These are phyloP conservation scores for Phaeosphaeriaceae sp. DNA, from an alignment of 2,329 filamentous ascomycete genomes.

Conservation along the genomic window DNA sequence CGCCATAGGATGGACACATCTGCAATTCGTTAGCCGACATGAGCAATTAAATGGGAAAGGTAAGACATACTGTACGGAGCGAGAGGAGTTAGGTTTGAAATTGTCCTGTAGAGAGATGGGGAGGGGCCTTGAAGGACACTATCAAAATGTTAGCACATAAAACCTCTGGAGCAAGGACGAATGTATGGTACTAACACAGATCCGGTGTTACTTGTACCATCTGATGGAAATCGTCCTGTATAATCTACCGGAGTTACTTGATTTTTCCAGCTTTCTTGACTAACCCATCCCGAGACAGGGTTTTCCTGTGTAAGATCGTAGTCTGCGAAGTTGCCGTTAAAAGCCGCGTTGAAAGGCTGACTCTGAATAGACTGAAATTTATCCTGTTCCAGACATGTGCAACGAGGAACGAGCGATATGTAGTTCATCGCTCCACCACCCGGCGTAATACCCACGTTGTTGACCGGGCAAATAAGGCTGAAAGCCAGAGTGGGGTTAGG, in stretches of 20 bases:
- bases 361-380: neutral
- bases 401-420: neutral
- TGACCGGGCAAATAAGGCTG: neutral
- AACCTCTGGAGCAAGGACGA: neutral
- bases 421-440: neutral
- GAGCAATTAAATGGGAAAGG: neutral
- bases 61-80: neutral
- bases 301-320: neutral
- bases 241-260: neutral
- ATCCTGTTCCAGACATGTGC: neutral
- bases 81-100: neutral
- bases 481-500: neutral
- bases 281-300: neutral
- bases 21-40: neutral
- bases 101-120: neutral
- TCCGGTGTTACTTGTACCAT: slow-evolving; percentile 1
- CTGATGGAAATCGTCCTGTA: neutral
- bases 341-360: neutral
- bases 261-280: slow-evolving; percentile 1
- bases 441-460: neutral
- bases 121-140: neutral
- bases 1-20: neutral
- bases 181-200: neutral
- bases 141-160: neutral
- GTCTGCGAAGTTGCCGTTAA: slow-evolving; percentile 4